Evolutionary conservation across 2,329 filamentous ascomycete species (phyloP).

Genomic region (Rugonectria rugulosa): DNA sequence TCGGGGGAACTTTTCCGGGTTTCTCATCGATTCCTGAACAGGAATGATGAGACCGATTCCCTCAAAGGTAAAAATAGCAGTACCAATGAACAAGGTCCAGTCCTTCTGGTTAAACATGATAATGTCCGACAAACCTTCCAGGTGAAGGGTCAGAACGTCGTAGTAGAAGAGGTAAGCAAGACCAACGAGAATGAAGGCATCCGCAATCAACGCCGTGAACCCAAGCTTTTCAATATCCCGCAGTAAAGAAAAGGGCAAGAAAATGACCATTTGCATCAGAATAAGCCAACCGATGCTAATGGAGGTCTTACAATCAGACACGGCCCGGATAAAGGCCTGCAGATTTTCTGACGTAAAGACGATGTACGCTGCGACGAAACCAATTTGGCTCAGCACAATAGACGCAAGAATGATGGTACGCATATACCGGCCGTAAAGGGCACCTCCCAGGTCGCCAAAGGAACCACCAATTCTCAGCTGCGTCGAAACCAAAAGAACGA

Average conservation of each 20-base stretch:
- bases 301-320: constrained; percentile 83
- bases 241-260: constrained; percentile 91
- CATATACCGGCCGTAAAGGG: constrained; percentile 91
- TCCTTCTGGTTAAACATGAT: constrained; percentile 87
- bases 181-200: constrained; percentile 92
- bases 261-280: constrained; percentile 92
- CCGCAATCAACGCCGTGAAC: constrained; percentile 91
- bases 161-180: constrained; percentile 96
- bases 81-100: constrained; percentile 98
- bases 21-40: constrained; percentile 96
- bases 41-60: constrained; percentile 97
- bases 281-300: constrained; percentile 92
- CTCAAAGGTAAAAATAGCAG: constrained; percentile 98
- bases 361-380: constrained; percentile 94
- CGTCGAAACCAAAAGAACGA: constrained; percentile 89
- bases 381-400: constrained; percentile 94
- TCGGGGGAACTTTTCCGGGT: constrained; percentile 87
- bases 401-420: constrained; percentile 85
- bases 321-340: constrained; percentile 91
- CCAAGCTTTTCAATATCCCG: constrained; percentile 97
- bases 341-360: constrained; percentile 97
- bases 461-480: constrained; percentile 89
- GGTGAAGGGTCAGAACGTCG: constrained; percentile 83
- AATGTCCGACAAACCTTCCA: constrained; percentile 82
- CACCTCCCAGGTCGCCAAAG: constrained; percentile 95